phyloP scores from a whole-genome alignment of 106 monocot species.

The Phalaenopsis equestris region DNA sequence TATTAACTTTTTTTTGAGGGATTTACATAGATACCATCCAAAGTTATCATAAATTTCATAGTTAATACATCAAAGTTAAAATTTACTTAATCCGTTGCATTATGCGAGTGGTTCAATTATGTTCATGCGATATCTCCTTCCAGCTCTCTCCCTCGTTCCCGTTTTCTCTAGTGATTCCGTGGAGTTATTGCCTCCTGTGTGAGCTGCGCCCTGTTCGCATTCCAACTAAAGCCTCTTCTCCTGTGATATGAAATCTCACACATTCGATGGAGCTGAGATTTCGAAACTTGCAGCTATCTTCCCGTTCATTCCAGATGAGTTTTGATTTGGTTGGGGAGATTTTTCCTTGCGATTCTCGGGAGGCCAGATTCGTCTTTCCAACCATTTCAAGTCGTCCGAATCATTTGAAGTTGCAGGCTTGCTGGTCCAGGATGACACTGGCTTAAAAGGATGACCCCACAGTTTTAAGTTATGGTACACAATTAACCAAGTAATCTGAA shows the following conservation, averaged over 20 bases:
- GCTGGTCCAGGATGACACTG: conserved; percentile 35
- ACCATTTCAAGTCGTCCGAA: conserved; percentile 49
- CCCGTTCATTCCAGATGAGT: conserved; percentile 44
- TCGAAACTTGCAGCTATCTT: conserved; percentile 34
- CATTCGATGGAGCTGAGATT: conserved; percentile 53
- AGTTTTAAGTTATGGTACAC: conserved; percentile 12
- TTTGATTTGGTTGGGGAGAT: neutral
- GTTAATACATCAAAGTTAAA: too few species aligned
- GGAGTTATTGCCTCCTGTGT: too few species aligned
- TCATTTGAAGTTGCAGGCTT: conserved; percentile 12
- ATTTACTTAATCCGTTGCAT: too few species aligned
- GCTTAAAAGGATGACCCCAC: conserved; percentile 34
- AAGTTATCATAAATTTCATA: too few species aligned
- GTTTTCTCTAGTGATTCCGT: too few species aligned
- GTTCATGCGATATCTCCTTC: too few species aligned
- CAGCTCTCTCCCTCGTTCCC: too few species aligned
- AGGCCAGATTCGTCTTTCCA: conserved; percentile 74
- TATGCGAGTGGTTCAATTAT: too few species aligned
- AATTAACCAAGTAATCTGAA: conserved; percentile 6
- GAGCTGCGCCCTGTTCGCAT: conserved; percentile 45
- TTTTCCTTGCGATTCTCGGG: conserved; percentile 18
- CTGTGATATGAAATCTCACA: conserved; percentile 70
- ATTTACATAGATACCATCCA: too few species aligned
- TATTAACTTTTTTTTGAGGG: too few species aligned
- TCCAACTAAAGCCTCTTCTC: conserved; percentile 62